Percentiles rank a stretch among this genome's conserved stretches.
Conservation (phyloP, 495 filamentous ascomycete species). For the Aspergillus indologenus region DNA sequence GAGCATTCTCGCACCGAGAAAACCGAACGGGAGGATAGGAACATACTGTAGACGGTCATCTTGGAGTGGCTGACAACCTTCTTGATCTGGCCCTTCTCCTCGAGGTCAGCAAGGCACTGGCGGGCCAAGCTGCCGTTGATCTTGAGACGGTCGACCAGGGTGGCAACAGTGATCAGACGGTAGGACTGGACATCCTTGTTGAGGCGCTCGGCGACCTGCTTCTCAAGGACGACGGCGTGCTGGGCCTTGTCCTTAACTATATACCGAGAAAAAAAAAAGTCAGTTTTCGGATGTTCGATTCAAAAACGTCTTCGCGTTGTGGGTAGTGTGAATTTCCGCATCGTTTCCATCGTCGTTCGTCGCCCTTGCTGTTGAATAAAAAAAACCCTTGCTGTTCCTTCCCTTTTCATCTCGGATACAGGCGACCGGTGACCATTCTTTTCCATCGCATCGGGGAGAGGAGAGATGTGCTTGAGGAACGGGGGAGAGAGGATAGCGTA, state of each 20-base stretch:
- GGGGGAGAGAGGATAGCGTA: slow-evolving; percentile 45
- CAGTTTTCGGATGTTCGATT: slow-evolving; percentile 19
- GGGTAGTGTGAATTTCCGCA: neutral
- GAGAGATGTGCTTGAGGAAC: slow-evolving; percentile 20
- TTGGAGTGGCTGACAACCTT: slow-evolving; percentile 95
- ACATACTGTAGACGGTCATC: slow-evolving; percentile 93
- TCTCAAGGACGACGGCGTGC: slow-evolving; percentile 81
- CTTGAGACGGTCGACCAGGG: slow-evolving; percentile 98
- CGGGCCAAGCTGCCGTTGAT: slow-evolving; percentile 98
- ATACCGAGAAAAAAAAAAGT: slow-evolving; percentile 20
- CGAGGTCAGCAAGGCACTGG: slow-evolving; percentile 83
- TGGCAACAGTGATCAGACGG: slow-evolving; percentile 98
- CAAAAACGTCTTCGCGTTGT: too few relatives aligned
- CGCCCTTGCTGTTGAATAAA: too few relatives aligned
- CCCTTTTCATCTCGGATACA: too few relatives aligned
- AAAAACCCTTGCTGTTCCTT: too few relatives aligned
- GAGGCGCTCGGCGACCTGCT: slow-evolving; percentile 62
- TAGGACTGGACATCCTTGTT: slow-evolving; percentile 99
- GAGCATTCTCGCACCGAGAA: too few relatives aligned
- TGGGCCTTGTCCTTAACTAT: slow-evolving; percentile 99
- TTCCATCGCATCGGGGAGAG: slow-evolving; percentile 12
- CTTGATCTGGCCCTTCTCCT: slow-evolving; percentile 98
- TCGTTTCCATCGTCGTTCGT: neutral
- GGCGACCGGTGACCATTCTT: neutral
- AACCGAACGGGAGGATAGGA: neutral